Evolutionary conservation across 371 early-diverging fungal genomes (phyloP).

Genomic region (Paraphysoderma sedebokerense): DNA sequence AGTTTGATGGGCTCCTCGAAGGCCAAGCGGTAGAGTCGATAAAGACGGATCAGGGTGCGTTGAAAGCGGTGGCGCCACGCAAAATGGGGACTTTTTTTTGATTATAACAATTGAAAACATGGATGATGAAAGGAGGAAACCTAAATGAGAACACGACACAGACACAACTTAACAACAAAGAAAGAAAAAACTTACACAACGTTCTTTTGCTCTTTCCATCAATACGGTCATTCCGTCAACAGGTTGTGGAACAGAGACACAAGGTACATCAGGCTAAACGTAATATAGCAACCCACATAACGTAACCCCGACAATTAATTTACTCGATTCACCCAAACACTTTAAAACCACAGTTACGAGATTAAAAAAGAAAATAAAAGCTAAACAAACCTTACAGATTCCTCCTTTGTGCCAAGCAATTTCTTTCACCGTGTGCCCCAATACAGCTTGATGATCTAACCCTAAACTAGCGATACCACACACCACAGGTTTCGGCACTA

Average conservation of each 20-base stretch:
- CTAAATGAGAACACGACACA: no score
- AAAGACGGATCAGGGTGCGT: constrained; percentile 49
- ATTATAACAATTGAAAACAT: constrained; percentile 9
- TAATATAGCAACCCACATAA: background rate
- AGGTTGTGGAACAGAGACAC: constrained; percentile 48
- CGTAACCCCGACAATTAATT: background rate
- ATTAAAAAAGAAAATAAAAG: background rate
- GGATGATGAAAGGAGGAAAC: no score
- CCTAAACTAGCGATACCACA: constrained; percentile 71
- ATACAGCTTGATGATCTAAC: constrained; percentile 50
- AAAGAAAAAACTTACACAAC: background rate
- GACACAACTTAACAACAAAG: background rate
- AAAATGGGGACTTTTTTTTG: background rate
- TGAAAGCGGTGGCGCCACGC: constrained; percentile 58
- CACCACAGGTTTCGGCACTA: constrained; percentile 45
- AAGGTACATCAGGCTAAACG: constrained; percentile 36
- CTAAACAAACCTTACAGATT: constrained; percentile 46
- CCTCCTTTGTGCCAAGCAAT: constrained; percentile 94
- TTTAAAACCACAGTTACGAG: background rate
- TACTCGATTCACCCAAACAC: background rate
- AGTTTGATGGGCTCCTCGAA: background rate
- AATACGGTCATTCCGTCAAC: constrained; percentile 51
- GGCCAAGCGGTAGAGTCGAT: constrained; percentile 13
- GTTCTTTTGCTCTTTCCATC: constrained; percentile 40
- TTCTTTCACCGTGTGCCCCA: constrained; percentile 53